Evolutionary conservation across 768 basidiomycete species (phyloP).

Genomic region (Termitomyces sp.): DNA sequence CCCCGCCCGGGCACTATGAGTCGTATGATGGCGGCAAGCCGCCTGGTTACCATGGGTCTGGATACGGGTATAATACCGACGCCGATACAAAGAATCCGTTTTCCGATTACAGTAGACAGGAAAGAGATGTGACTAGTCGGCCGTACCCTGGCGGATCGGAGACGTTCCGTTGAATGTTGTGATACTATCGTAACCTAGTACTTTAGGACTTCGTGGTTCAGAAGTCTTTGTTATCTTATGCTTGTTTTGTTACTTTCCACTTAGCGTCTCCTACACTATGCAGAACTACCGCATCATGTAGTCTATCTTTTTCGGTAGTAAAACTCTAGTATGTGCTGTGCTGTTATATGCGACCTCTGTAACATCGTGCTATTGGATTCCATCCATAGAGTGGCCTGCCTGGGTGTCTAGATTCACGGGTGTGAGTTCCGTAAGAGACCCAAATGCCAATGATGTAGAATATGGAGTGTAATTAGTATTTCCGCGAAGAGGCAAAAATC

Average conservation of each 20-base stretch:
- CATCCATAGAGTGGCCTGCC: neutral
- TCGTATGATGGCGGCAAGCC: conserved; percentile 34
- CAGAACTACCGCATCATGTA: neutral
- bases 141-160: conserved; percentile 29
- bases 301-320: neutral
- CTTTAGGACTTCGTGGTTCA: neutral
- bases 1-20: conserved; percentile 33
- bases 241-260: neutral
- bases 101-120: conserved; percentile 38
- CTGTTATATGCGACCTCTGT: neutral
- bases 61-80: conserved; percentile 33
- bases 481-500: too few relatives aligned
- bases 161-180: conserved; percentile 14
- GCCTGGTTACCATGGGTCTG: conserved; percentile 37
- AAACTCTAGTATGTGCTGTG: neutral
- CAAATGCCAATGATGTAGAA: too few relatives aligned
- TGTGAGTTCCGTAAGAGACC: neutral
- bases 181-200: neutral
- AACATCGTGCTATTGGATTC: neutral
- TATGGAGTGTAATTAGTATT: too few relatives aligned
- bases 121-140: conserved; percentile 39
- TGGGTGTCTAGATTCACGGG: neutral
- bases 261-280: neutral
- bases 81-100: conserved; percentile 52
- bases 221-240: neutral